A percentile compares a stretch with the other conserved stretches of the same genome.
phyloP scores from a whole-genome alignment of 148 eudicot genomes.

The Linanthus parryae region DNA sequence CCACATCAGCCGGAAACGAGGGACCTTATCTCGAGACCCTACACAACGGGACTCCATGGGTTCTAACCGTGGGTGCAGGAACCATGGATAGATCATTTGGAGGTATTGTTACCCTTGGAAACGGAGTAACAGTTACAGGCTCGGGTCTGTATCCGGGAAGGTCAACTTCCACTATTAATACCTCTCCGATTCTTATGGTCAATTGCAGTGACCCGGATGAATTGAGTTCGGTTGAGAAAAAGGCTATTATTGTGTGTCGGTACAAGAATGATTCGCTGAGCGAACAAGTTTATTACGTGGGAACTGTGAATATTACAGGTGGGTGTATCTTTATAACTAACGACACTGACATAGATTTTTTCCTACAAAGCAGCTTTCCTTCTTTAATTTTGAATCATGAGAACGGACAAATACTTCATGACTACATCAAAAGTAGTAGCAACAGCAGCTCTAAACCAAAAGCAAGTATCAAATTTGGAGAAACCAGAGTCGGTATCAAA shows the following conservation, averaged over 20 bases:
- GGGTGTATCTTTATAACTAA: conserved; percentile 39
- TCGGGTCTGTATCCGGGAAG: conserved; percentile 25
- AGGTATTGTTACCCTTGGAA: conserved; percentile 22
- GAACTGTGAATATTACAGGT: conserved; percentile 17
- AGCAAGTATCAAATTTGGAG: conserved; percentile 23
- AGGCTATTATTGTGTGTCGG: conserved; percentile 31
- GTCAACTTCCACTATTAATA: conserved; percentile 2
- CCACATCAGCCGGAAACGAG: conserved; percentile 54
- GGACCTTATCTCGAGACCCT: conserved; percentile 40
- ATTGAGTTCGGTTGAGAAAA: conserved; percentile 6
- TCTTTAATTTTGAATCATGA: conserved; percentile 18
- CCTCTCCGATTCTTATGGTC: conserved; percentile 13
- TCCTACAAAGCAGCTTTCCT: conserved; percentile 18
- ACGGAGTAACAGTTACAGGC: conserved; percentile 20
- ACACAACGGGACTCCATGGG: conserved; percentile 74
- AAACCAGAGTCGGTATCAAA: conserved; percentile 13
- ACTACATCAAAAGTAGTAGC: conserved; percentile 13
- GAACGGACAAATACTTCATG: conserved; percentile 18
- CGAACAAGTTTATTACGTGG: conserved; percentile 19
- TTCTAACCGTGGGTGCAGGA: conserved; percentile 37
- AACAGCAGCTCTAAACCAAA: no score
- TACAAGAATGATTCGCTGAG: conserved; percentile 18
- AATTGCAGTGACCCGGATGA: conserved; percentile 15
- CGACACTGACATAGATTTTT: conserved; percentile 15
- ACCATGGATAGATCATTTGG: conserved; percentile 28